Base-by-base conservation (phyloP, 345 rosid species). In the Balakata baccata region DNA sequence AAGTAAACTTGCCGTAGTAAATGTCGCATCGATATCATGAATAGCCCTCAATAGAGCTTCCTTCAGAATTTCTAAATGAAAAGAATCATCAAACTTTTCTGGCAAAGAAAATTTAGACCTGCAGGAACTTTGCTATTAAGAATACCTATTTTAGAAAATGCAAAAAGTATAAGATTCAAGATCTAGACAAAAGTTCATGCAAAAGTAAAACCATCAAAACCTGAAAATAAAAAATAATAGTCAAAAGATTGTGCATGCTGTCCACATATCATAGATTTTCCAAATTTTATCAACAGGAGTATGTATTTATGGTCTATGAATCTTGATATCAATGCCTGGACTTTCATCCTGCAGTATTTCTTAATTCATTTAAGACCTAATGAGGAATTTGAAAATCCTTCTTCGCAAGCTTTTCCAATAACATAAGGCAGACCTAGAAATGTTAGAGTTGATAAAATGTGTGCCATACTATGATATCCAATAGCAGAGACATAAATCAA, bases 31-130 rank as follows among this genome's bases (percentile, higher is more conserved):
- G 73, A 94, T 84, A 79, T 94, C 98, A 85, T 83, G 92, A 78
- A 92, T 87, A 52, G 97, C 93, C 83, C 97, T 84, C 80, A 88
- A 77, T 79, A 94, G 79, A 73, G 98, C 97, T 83, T 94, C 92
- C 84, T 87, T 94, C 74, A 94, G 83, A 66, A 94, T 85, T 76
- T 89, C 89, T 81, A 94, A 82, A 77, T 81, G 96, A 81, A 87
- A 87, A 82, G 93, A 86, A 82, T 87, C 87, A 75, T 85, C 90
- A 57, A 81, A 78, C 65, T 78, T 78, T 64, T 66, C 72, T 20
- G 88, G 88, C 45, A 82, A 75, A 3, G 89, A 82, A 70, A 85
- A 82, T 78, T 77, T 81, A 74, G 85, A 83, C 86, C 98, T 93
- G 92, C 43, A 74, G 69, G 77, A 72, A 49, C 62, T 29, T 29